Evolutionary conservation across 2,329 filamentous ascomycete genomes (phyloP).

Genomic region (Fusarium napiforme): DNA sequence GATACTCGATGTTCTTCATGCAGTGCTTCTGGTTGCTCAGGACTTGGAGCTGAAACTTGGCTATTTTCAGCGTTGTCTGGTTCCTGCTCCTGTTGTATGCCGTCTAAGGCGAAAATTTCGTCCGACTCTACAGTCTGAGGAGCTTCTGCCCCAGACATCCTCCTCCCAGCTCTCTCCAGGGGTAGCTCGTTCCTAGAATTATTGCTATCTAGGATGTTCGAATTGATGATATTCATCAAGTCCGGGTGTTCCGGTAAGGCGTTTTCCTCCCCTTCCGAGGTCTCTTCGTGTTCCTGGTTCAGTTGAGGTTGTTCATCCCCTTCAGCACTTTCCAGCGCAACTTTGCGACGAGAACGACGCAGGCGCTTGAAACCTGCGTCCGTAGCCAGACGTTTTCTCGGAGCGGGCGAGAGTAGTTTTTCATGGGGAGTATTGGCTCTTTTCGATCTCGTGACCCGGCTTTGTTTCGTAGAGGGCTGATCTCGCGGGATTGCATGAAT

Average conservation of each 20-base stretch:
- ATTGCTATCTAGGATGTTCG: not conserved
- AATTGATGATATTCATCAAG: conserved; percentile 32
- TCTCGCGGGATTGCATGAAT: not conserved
- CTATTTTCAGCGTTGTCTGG: not conserved
- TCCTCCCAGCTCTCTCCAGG: not conserved
- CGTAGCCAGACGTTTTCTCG: conserved; percentile 24
- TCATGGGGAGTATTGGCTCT: not conserved
- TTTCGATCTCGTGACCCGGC: conserved; percentile 26
- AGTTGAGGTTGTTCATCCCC: not conserved
- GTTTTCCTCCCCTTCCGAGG: conserved; percentile 19
- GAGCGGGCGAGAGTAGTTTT: not conserved
- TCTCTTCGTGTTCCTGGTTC: not conserved
- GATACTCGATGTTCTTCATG: not conserved
- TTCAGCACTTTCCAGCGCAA: not conserved
- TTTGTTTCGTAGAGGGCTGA: not conserved
- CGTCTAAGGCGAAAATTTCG: not conserved
- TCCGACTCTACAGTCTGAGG: not conserved
- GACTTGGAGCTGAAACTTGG: not conserved
- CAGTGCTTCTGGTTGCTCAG: not conserved
- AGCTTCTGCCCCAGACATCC: not conserved
- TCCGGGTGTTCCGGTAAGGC: not conserved
- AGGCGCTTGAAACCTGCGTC: conserved; percentile 10
- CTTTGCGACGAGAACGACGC: not conserved
- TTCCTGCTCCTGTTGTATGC: not conserved
- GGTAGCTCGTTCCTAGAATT: not conserved